Percentiles rank a stretch among this genome's conserved stretches.
These are phyloP conservation scores for Colletotrichum chlorophyti DNA, from an alignment of 2,329 filamentous ascomycete species.

Conservation along the genomic window DNA sequence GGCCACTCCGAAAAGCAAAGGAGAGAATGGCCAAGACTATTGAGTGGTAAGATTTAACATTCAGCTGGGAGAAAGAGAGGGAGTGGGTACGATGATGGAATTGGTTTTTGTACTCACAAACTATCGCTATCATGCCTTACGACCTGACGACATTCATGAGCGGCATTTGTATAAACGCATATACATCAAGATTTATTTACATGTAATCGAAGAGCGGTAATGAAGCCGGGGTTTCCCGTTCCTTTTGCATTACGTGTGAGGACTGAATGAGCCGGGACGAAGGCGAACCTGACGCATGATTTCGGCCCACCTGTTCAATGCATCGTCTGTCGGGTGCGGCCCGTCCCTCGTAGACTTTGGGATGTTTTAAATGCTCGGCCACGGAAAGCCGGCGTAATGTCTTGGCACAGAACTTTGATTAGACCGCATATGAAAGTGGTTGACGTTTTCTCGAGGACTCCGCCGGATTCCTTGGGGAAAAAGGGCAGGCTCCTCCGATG, in stretches of 20 bases:
- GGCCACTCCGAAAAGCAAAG: background rate
- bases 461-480: too few relatives aligned
- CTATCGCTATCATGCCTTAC: conserved; percentile 26
- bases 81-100: conserved; percentile 6
- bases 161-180: background rate
- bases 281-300: background rate
- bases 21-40: background rate
- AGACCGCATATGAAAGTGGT: background rate
- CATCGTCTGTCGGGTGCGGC: background rate
- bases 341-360: background rate
- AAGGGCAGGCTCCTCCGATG: too few relatives aligned
- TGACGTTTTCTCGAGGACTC: too few relatives aligned
- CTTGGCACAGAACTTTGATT: background rate
- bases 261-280: conserved; percentile 7
- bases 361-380: background rate
- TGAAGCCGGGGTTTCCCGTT: background rate
- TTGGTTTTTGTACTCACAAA: conserved; percentile 21
- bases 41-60: conserved; percentile 2
- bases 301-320: background rate
- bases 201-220: background rate
- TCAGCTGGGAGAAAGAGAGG: conserved; percentile 7
- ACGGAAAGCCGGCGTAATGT: too few relatives aligned
- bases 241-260: background rate
- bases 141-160: conserved; percentile 27
- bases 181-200: background rate